These are phyloP conservation scores for Mycena belliarum DNA, from an alignment of 768 basidiomycete genomes.

Conservation along the genomic window DNA sequence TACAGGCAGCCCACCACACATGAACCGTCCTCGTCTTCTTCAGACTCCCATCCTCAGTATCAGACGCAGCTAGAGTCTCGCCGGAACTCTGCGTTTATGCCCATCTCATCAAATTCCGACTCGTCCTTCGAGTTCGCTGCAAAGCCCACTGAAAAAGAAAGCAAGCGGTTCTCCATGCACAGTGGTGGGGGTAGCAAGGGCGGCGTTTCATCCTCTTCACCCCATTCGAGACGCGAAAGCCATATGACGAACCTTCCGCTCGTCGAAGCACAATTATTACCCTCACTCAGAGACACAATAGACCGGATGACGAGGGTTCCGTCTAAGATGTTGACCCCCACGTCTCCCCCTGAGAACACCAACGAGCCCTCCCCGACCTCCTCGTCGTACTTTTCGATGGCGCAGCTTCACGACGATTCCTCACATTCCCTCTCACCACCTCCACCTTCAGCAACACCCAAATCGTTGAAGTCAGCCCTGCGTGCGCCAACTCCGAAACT, in stretches of 20 bases:
- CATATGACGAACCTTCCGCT: conserved; percentile 55
- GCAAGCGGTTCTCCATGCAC: conserved; percentile 13
- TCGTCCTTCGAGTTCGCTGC: conserved; percentile 33
- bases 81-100: conserved; percentile 20
- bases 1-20: conserved; percentile 20
- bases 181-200: background rate
- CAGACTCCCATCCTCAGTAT: conserved; percentile 9
- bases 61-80: conserved; percentile 13
- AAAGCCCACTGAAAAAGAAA: conserved; percentile 15
- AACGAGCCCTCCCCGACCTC: conserved; percentile 2
- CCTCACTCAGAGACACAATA: conserved; percentile 71
- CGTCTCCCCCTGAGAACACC: conserved; percentile 16
- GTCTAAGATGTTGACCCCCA: conserved; percentile 21
- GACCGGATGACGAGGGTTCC: conserved; percentile 70
- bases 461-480: conserved; percentile 40
- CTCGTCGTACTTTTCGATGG: background rate
- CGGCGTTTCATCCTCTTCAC: background rate
- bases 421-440: background rate
- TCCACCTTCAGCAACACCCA: conserved; percentile 23
- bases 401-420: background rate
- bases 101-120: conserved; percentile 23
- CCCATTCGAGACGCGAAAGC: conserved; percentile 36
- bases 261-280: conserved; percentile 65
- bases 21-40: conserved; percentile 8
- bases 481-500: conserved; percentile 36